Base-by-base conservation (phyloP, 768 basidiomycete genomes). In the Tephrocybe sp. region DNA sequence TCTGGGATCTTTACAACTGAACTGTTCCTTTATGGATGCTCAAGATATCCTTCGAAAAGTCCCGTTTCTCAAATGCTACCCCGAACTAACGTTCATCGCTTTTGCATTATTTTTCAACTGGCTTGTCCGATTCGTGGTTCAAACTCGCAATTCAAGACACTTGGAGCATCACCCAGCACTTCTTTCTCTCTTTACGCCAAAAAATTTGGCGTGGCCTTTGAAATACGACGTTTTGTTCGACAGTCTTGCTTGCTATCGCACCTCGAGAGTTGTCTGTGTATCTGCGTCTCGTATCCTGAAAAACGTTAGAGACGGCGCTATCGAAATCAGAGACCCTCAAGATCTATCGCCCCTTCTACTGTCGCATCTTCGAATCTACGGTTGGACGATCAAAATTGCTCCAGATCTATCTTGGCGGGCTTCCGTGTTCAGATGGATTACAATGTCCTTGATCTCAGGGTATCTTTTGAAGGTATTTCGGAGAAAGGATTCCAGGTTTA, bases 301-400 rank as follows among this genome's bases (percentile, higher is more conserved):
- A 19, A 68, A 67, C 43, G 58, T 77, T 18, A 57, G 59, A 44
- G 48, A 56, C 6, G 80, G 79, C 9, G 37, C 57, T 11, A 53
- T 82, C 12, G 82, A 83, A 56, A 44, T 80, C 37, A 68, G 77
- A 53, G 62, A 78, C 50, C 62, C 70, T 13, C 44, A 59, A 45
- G 71, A 77, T 51, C 58, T 82, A 11, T 52, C 53, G 2, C 53
- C 68, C 19, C 64, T 83, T 27, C 53, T 80, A 38, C 60, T 51
- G 25, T 62, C 64, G 3, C 62, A 65, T 4, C 51, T 66, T 26
- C 53, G 46, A 18, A 64, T 69, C 5, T 66, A 77, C 46, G 73
- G 71, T n/a, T 71, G 73, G 65, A 59, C 54, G 5, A 50, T 81
- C 36, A 37, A 46, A 36, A 31, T 79, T 27, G 46, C 43, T n/a